These are phyloP conservation scores for Exophiala mesophila DNA, from an alignment of 2,329 filamentous ascomycete genomes.

Conservation along the genomic window DNA sequence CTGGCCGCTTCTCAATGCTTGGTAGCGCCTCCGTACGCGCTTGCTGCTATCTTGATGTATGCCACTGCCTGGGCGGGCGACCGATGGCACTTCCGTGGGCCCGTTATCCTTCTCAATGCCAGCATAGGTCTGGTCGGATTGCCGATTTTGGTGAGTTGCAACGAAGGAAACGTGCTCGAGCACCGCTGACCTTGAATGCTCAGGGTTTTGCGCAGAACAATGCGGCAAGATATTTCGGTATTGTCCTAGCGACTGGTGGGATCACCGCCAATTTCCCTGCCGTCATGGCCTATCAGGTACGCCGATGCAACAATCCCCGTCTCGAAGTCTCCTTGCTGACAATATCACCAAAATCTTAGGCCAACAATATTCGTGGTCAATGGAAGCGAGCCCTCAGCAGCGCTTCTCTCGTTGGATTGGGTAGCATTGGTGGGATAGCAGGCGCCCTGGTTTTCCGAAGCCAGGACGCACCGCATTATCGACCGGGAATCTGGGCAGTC, in stretches of 20 bases:
- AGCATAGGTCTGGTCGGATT: conserved; percentile 38
- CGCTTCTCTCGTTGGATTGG: conserved; percentile 62
- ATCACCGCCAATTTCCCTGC: conserved; percentile 52
- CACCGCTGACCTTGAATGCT: neutral
- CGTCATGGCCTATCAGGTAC: conserved; percentile 70
- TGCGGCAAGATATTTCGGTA: neutral
- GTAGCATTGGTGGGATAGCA: conserved; percentile 64
- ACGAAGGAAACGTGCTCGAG: neutral
- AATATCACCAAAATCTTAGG: conserved; percentile 34
- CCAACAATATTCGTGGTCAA: conserved; percentile 80
- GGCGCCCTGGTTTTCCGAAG: conserved; percentile 65
- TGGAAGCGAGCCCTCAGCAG: conserved; percentile 80
- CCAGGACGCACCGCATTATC: conserved; percentile 32
- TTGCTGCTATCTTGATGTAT: conserved; percentile 58
- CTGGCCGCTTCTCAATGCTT: conserved; percentile 64
- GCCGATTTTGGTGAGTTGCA: neutral
- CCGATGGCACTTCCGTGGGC: conserved; percentile 60
- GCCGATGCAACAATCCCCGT: conserved; percentile 68
- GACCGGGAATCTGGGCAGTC: conserved; percentile 32
- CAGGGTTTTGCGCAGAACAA: neutral
- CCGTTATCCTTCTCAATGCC: conserved; percentile 62
- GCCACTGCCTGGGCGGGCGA: conserved; percentile 60
- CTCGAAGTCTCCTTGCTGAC: conserved; percentile 42
- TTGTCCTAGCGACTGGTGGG: conserved; percentile 36
- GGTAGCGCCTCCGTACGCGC: conserved; percentile 63